Percentiles rank a stretch among this genome's conserved stretches.
phyloP scores from a whole-genome alignment of 1,139 yeast genomes.

The Yamadazyma pseudoaaseri region DNA sequence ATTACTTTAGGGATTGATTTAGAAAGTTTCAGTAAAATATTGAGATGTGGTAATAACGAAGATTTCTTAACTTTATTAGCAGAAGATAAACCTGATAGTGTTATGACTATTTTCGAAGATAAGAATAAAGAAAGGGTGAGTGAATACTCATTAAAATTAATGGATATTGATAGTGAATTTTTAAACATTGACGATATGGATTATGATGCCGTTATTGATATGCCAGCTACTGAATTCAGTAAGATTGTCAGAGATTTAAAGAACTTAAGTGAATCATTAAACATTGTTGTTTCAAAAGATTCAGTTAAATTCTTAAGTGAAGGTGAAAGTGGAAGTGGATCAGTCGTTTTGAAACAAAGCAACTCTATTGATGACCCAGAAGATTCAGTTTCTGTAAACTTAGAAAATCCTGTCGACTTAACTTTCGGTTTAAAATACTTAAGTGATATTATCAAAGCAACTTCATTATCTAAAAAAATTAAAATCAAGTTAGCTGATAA shows the following conservation, averaged over 20 bases:
- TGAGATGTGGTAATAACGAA: constrained; percentile 88
- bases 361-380: constrained; percentile 80
- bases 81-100: constrained; percentile 85
- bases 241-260: constrained; percentile 87
- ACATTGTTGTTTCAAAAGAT: constrained; percentile 85
- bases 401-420: constrained; percentile 84
- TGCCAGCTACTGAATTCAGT: constrained; percentile 88
- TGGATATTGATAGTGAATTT: constrained; percentile 96
- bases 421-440: constrained; percentile 91
- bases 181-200: constrained; percentile 93
- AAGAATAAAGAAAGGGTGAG: constrained; percentile 86
- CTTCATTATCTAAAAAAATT: constrained; percentile 72
- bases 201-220: constrained; percentile 78
- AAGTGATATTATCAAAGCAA: constrained; percentile 87
- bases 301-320: constrained; percentile 87
- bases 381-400: constrained; percentile 68
- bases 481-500: constrained; percentile 86
- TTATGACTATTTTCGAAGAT: constrained; percentile 86
- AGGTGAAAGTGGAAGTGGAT: constrained; percentile 91
- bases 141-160: constrained; percentile 86
- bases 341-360: constrained; percentile 81
- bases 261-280: constrained; percentile 83
- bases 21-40: constrained; percentile 79
- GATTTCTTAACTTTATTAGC: constrained; percentile 88
- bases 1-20: constrained; percentile 90